Percentiles rank a stretch among this genome's conserved stretches.
These are phyloP conservation scores for Cucurbitaria berberidis DNA, from an alignment of 2,329 filamentous ascomycete genomes.

Conservation along the genomic window DNA sequence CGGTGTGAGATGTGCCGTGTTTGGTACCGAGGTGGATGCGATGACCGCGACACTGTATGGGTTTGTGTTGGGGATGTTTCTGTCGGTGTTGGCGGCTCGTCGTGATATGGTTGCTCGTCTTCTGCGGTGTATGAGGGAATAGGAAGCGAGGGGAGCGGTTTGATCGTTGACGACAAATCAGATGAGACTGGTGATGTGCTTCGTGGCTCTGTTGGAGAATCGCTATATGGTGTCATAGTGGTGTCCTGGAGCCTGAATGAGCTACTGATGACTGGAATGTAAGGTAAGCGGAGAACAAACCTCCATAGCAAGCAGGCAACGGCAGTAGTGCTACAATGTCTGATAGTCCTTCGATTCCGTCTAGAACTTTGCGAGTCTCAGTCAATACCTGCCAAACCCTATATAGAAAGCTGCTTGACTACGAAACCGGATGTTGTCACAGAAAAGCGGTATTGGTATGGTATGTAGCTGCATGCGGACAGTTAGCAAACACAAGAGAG, in stretches of 20 bases:
- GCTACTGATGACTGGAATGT: background rate
- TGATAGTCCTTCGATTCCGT: background rate
- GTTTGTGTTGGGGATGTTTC: background rate
- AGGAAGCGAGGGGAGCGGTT: constrained; percentile 4
- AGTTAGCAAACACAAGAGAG: constrained; percentile 1
- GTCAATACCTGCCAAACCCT: background rate
- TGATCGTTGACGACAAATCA: constrained; percentile 1
- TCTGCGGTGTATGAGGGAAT: background rate
- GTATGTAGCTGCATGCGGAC: constrained; percentile 5
- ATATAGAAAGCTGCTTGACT: background rate
- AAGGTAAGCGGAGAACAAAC: constrained; percentile 1
- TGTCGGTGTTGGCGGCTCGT: background rate
- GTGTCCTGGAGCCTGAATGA: constrained; percentile 6
- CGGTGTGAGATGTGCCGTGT: background rate
- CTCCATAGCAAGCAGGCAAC: constrained; percentile 5
- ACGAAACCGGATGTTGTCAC: background rate
- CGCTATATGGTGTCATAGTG: constrained; percentile 1
- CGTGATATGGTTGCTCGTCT: background rate
- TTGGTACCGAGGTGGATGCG: constrained; percentile 1
- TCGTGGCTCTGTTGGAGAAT: background rate
- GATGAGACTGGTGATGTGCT: constrained; percentile 3
- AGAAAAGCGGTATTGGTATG: background rate
- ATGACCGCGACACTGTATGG: background rate
- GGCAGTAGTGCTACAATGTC: background rate
- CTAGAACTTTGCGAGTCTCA: background rate